Percentiles rank a stretch among this genome's conserved stretches.
Conservation (phyloP, 495 filamentous ascomycete species). For the Cercophora samala region DNA sequence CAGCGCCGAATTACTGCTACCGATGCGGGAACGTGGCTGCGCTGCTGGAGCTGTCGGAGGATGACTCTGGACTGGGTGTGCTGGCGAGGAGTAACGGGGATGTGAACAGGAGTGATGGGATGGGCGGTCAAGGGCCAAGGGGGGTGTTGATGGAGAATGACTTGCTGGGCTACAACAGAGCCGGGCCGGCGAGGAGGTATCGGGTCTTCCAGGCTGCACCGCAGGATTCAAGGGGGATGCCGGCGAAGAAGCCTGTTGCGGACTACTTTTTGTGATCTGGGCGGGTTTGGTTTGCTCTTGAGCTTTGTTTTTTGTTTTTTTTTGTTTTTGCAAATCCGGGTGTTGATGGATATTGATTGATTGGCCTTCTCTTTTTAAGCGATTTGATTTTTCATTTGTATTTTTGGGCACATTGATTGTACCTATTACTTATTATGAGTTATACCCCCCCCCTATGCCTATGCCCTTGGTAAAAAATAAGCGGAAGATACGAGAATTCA, state of each 20-base stretch:
- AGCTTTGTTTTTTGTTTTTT: constrained; percentile 8
- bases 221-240: constrained; percentile 96
- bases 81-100: constrained; percentile 80
- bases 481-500: not conserved
- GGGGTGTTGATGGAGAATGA: constrained; percentile 46
- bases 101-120: constrained; percentile 50
- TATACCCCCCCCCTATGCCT: not conserved
- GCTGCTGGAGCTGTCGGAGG: constrained; percentile 88
- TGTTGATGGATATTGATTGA: constrained; percentile 3
- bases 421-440: not conserved
- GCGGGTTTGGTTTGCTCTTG: not conserved
- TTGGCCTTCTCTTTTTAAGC: not conserved
- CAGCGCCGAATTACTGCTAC: constrained; percentile 97
- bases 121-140: constrained; percentile 23
- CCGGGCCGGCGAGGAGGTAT: constrained; percentile 85
- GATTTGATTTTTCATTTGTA: not conserved
- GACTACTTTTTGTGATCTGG: constrained; percentile 82
- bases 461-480: not conserved
- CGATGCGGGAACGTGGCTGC: constrained; percentile 96
- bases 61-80: constrained; percentile 70
- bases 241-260: constrained; percentile 95
- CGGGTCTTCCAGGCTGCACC: constrained; percentile 95
- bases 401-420: not conserved
- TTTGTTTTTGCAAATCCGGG: constrained; percentile 4
- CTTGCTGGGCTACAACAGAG: constrained; percentile 35